Percentiles rank a stretch among this genome's conserved stretches.
Evolutionary conservation across 176 grass and related monocot species (phyloP).

Genomic region (Typha latifolia): DNA sequence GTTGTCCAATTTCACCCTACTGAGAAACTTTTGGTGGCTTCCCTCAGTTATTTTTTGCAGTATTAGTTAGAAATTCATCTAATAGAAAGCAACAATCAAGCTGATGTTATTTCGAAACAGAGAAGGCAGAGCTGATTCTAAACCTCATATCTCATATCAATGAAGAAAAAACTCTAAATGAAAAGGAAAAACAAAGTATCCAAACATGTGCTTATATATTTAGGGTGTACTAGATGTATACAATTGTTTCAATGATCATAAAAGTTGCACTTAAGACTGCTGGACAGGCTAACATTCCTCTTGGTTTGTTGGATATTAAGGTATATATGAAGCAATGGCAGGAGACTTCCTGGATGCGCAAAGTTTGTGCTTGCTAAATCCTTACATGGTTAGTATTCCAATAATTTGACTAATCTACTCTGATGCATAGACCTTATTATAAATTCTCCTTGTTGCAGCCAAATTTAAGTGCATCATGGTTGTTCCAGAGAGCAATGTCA

Average conservation of each 20-base stretch:
- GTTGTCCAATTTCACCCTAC: no score
- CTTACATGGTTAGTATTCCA: constrained; percentile 69
- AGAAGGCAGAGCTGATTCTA: not conserved
- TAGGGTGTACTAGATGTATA: not conserved
- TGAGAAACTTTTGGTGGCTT: not conserved
- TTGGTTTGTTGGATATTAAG: constrained; percentile 41
- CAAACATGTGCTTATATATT: not conserved
- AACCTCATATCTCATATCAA: not conserved
- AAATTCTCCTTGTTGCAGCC: constrained; percentile 42
- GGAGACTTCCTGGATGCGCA: constrained; percentile 61
- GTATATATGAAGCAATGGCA: constrained; percentile 75
- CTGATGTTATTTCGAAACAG: not conserved
- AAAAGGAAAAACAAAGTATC: not conserved
- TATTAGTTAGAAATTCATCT: not conserved
- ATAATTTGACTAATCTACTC: constrained; percentile 2
- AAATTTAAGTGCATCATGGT: constrained; percentile 91
- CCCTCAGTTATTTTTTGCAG: no score
- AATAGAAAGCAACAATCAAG: not conserved
- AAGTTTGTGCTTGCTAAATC: constrained; percentile 64
- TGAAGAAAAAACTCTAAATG: not conserved
- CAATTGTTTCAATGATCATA: no score
- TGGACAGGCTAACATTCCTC: constrained; percentile 9
- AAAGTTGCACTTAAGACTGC: constrained; percentile 9
- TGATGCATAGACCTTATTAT: constrained; percentile 9
- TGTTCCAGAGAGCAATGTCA: constrained; percentile 98